Base-by-base conservation (phyloP, 768 basidiomycete genomes). In the Tephrocybe sp. region DNA sequence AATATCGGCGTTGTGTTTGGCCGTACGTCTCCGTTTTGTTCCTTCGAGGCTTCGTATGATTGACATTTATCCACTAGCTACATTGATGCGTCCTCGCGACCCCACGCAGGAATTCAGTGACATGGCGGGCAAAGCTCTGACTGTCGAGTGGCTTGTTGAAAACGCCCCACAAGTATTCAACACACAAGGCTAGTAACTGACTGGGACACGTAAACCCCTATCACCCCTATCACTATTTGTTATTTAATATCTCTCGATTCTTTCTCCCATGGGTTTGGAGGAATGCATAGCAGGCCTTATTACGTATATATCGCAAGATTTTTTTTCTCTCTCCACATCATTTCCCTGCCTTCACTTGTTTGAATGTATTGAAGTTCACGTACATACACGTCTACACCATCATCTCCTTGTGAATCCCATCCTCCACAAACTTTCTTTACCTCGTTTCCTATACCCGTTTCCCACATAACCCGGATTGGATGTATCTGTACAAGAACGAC, bases 1-100 rank as follows among this genome's bases (percentile, higher is more conserved):
- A 99, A 98, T 62, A 73, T 99, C 18, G 97, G 97, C 5, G 94
- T 98, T 25, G 95, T 99, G 36, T 98, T 98, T 69, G 97, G 97
- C 60, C 97, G 96, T 98, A 68, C 71, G 96, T 85, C 6, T 12
- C 23, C 9, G 32, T 28, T 25, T 54, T 40, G 21, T 18, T 6
- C 37, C 41, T 18, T 15, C 15, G 15, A 12, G 15, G 11, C 34
- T 7, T 12, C 30, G 18, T 20, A 33, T 6, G 0, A 10, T 37
- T 17, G 33, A 58, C 39, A 20, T 21, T 41, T 28, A n/a, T 59
- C 48, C 47, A 64, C 2, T 58, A 98, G 95, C 96, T 10, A 98
- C 96, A 0, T 76, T 99, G 17, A 91, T 98, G 86, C 84, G 90
- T 61, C 95, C 96, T 7, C 80, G 82, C 28, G 88, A 95, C 65